Percentiles rank a stretch among this genome's conserved stretches.
Conservation (phyloP, 2,329 filamentous ascomycete genomes). For the Basipetospora chlamydospora region DNA sequence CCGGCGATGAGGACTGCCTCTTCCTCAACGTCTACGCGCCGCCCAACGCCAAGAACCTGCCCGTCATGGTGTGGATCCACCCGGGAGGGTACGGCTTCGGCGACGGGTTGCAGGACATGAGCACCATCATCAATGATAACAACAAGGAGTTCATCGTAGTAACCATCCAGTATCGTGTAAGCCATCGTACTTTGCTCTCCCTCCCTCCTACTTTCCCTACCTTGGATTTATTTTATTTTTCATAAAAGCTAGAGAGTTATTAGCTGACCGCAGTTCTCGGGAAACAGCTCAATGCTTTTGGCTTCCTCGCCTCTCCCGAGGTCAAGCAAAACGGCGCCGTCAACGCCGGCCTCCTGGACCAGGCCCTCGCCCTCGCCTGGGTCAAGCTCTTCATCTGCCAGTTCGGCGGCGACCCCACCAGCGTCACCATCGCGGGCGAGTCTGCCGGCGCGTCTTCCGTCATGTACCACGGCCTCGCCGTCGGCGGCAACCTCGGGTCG, state of each 20-base stretch:
- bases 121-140: constrained; percentile 13
- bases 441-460: constrained; percentile 37
- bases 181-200: not conserved
- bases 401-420: constrained; percentile 36
- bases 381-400: constrained; percentile 32
- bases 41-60: constrained; percentile 20
- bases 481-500: constrained; percentile 22
- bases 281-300: constrained; percentile 24
- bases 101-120: constrained; percentile 9
- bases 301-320: constrained; percentile 29
- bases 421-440: constrained; percentile 38
- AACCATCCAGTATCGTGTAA: constrained; percentile 19
- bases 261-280: too few relatives aligned
- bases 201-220: constrained; percentile 11
- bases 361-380: constrained; percentile 36
- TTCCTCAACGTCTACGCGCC: constrained; percentile 31
- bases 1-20: constrained; percentile 27
- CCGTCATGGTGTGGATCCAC: constrained; percentile 32
- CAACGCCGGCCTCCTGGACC: constrained; percentile 38
- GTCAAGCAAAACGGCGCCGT: constrained; percentile 20
- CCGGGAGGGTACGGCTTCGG: constrained; percentile 17
- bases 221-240: too few relatives aligned
- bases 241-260: too few relatives aligned
- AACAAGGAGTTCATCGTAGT: constrained; percentile 21
- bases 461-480: constrained; percentile 31